Evolutionary conservation across 164 flowering plant genomes (phyloP), one percentile per base, ranked within the genome.

Genomic region (Cinnamomum micranthum): DNA sequence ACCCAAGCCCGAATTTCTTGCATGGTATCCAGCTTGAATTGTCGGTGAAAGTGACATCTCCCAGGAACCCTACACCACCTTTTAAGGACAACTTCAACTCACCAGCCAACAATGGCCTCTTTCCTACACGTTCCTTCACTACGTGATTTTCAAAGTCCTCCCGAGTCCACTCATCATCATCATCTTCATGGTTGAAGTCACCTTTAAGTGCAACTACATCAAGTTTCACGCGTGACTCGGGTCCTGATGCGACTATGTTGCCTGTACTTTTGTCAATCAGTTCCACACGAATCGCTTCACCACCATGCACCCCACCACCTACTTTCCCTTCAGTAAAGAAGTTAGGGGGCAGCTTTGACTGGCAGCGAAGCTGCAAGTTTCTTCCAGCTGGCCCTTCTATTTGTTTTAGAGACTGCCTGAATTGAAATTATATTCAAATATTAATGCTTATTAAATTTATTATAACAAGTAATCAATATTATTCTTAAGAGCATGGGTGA

Each of bases 21-120:
- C 97, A 90, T 70, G 97, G 85, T 68, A 92, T 91, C 99, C 99
- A 93, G 81, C 99, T 93, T 15, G 99, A 95, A 72, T 95, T 95
- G 84, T 95, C 99, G 10, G 99, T 95, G 82, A 95, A 93, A 47
- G 90, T 87, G 55, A 95, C 83, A 71, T 93, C 97, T 20, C 99
- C 99, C n/a, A 95, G 85, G 12, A 93, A 89, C 71, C 99, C 99
- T 24, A 91, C 90, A 71, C 99, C 99, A 79, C 91, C 96, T 77
- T 91, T 95, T 69, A 95, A 77, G 13, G 82, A 78, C 71, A 95
- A 93, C 69, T 90, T 94, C 74, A 91, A 71, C 17, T 95, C 98
- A 64, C 99, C 99, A 66, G 90, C 87, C 31, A 95, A 84, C 77
- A 95, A 93, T 17, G 98, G 98, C 70, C 98, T 87, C 83, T 91